Evolutionary conservation across 2,329 filamentous ascomycete species (phyloP), one percentile per base, ranked within the genome.

Genomic region (Neonectria sp.): DNA sequence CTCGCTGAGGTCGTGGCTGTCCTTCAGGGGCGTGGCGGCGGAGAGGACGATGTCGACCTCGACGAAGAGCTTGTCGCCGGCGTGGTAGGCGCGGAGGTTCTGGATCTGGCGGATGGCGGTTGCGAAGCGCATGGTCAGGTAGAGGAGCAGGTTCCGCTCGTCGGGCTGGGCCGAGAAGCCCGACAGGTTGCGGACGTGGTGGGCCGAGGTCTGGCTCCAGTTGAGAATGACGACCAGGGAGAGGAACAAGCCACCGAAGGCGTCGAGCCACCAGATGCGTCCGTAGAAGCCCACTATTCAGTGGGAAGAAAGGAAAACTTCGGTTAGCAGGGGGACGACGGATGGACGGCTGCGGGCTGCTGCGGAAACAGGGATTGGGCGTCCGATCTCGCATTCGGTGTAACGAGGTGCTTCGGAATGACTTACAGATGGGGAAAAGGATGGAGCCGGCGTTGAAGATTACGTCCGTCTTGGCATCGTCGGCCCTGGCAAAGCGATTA

Each of bases 121-220:
- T 52, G 95, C 95, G 78, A 97, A 97, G 24, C 95, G 92, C 93
- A 97, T 97, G 1, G 95, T 96, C 73, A 97, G 88, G 81, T 98
- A 98, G 1, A 97, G 86, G 25, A 97, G 81, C 53, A 97, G 89
- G 77, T 96, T 97, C 33, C 95, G 88, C 82, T 96, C 92, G 73
- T 95, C 93, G 0, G 93, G 91, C 1, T 91, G 90, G 6, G 93
- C 93, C 0, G 92, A 92, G 73, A 93, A 93, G 21, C 94, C 94
- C 0, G 92, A 93, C 33, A 96, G 83, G 75, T 95, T 94, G 77
- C 92, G 90, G 76, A 96, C 94, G 77, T 97, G 94, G 69, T 92
- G 89, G 48, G 88, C 85, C 0, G 92, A 92, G 0, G 93, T 95
- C 57, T 86, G 82, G 27, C 89, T 90, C 94, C 94, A 96, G 79